Evolutionary conservation across 2,329 filamentous ascomycete genomes (phyloP).

Genomic region (Colletotrichum plurivorum): DNA sequence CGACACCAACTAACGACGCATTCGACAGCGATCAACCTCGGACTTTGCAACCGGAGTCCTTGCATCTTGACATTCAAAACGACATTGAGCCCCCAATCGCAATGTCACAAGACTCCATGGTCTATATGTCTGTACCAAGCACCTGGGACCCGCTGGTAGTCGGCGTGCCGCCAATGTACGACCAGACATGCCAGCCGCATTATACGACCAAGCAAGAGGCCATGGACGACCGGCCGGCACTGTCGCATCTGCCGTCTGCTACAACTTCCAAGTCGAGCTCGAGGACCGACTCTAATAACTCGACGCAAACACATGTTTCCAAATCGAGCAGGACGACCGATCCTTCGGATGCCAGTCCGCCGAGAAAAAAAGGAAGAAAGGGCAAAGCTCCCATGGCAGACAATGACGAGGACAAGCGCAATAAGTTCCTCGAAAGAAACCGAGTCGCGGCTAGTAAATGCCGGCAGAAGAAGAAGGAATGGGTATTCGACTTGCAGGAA

Average conservation of each 20-base stretch:
- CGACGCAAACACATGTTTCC: slow-evolving; percentile 20
- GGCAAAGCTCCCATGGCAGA: slow-evolving; percentile 43
- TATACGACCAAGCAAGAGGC: slow-evolving; percentile 36
- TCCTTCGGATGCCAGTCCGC: slow-evolving; percentile 35
- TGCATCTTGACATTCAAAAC: slow-evolving; percentile 8
- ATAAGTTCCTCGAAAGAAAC: slow-evolving; percentile 77
- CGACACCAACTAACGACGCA: slow-evolving; percentile 37
- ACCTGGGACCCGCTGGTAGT: slow-evolving; percentile 31
- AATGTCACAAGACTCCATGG: slow-evolving; percentile 26
- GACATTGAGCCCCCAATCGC: slow-evolving; percentile 15
- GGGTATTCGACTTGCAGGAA: slow-evolving; percentile 64
- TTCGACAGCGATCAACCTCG: slow-evolving; percentile 39
- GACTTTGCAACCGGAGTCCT: slow-evolving; percentile 19
- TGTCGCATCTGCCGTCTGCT: slow-evolving; percentile 19
- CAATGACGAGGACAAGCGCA: slow-evolving; percentile 60
- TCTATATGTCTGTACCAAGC: slow-evolving; percentile 27
- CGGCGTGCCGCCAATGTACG: slow-evolving; percentile 16
- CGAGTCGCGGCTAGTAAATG: slow-evolving; percentile 81
- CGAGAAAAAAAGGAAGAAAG: slow-evolving; percentile 48
- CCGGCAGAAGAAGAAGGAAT: slow-evolving; percentile 75
- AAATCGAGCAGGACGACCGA: slow-evolving; percentile 40
- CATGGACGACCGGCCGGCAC: slow-evolving; percentile 8
- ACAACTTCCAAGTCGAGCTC: slow-evolving; percentile 22
- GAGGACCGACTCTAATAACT: slow-evolving; percentile 19
- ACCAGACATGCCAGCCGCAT: slow-evolving; percentile 24